Base-by-base conservation (phyloP, 1,284 basidiomycete species). In the Cutaneotrichosporon sp. region DNA sequence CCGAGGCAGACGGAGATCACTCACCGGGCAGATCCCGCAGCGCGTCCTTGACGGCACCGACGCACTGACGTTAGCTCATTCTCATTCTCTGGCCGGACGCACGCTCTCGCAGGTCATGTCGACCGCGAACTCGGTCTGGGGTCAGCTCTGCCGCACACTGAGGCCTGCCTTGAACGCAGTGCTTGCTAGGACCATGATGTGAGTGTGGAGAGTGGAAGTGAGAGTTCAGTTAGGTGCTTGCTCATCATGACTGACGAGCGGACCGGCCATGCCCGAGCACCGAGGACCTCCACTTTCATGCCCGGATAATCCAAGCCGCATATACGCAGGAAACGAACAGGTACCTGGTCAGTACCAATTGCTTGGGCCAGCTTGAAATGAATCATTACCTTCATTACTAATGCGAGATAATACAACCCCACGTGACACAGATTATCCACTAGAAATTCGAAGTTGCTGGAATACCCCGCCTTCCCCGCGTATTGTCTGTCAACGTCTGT, bases 41-140 rank as follows among this genome's bases (percentile, higher is more conserved):
- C 9, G 77, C 73, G 0, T 65, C 63, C 46, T 73, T 69, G 8
- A 81, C 78, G 7, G 77, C 73, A 32, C 74, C 68, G 40, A 82
- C 81, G 65, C 81, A 82, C 78, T 80, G 62, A 5, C 26, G 36
- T 56, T 42, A 60, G 60, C 50, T 51, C 16, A 26, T 26, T 26
- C 26, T 26, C 26, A 26, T 26, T 6, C n/a, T n/a, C 4, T 18
- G 14, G 5, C 16, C 18, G 8, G 5, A 53, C 76, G 62, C 51
- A 79, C 78, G 51, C 69, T 76, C 62, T 81, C 74, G 64, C 80
- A 81, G 5, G 80, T 81, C 80, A 81, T 80, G 65, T 81, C 80
- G 65, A 81, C 80, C 60, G 80, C 80, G 57, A 81, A 81, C 66
- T 81, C 80, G 65, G 79, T 80, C 80, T 81, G 61, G 5, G 22